phyloP scores from a whole-genome alignment of 768 basidiomycete genomes.

The Boletellus ananiceps region DNA sequence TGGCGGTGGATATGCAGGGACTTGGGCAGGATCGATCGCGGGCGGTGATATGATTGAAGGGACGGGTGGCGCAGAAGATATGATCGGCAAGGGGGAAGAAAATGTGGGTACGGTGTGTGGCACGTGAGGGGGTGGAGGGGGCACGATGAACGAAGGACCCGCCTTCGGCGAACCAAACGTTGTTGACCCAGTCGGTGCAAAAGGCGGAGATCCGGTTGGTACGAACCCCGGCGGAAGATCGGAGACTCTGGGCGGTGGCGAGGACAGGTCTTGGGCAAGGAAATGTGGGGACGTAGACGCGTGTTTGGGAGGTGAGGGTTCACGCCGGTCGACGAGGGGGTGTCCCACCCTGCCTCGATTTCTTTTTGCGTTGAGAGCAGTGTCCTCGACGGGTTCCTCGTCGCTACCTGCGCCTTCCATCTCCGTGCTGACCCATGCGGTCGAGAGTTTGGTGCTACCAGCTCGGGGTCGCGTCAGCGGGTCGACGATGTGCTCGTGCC shows the following conservation, averaged over 20 bases:
- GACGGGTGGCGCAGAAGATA: neutral
- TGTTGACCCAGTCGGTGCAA: constrained; percentile 10
- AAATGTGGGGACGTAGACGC: constrained; percentile 11
- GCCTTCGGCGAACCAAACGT: constrained; percentile 6
- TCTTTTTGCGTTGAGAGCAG: constrained; percentile 4
- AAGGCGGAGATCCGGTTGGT: constrained; percentile 20
- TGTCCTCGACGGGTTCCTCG: constrained; percentile 22
- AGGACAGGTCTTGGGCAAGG: constrained; percentile 4
- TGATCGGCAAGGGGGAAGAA: constrained; percentile 15
- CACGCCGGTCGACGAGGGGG: constrained; percentile 14
- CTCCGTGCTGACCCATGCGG: constrained; percentile 41
- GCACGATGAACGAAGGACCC: constrained; percentile 6
- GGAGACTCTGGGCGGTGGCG: constrained; percentile 16
- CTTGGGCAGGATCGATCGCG: constrained; percentile 5
- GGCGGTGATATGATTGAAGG: neutral
- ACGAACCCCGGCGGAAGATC: constrained; percentile 28
- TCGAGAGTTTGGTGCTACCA: constrained; percentile 18
- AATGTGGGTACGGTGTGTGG: constrained; percentile 12
- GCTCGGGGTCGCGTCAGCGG: constrained; percentile 24
- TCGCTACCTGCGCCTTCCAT: constrained; percentile 34
- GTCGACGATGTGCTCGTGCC: constrained; percentile 29
- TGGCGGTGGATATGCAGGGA: constrained; percentile 20
- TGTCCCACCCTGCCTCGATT: constrained; percentile 15
- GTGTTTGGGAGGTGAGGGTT: constrained; percentile 11
- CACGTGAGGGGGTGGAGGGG: constrained; percentile 18